These are phyloP conservation scores for Brachypodium distachyon DNA, from an alignment of 202 grass and related monocot genomes.

Conservation along the genomic window DNA sequence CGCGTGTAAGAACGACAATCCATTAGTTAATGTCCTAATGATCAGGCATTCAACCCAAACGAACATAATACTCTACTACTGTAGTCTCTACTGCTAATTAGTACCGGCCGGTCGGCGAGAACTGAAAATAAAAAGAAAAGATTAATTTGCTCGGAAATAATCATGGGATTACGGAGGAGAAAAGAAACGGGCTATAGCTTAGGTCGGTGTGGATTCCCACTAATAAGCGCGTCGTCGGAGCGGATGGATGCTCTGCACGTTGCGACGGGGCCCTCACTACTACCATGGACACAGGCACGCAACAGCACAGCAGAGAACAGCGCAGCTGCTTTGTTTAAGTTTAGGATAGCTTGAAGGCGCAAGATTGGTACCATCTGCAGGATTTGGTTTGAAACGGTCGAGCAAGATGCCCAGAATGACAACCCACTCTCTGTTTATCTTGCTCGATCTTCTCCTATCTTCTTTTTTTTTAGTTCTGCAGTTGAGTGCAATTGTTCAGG, in stretches of 20 bases:
- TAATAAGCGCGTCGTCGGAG: conserved; percentile 21
- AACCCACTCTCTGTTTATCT: neutral
- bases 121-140: neutral
- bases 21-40: neutral
- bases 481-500: neutral
- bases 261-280: conserved; percentile 19
- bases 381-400: neutral
- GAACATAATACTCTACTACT: neutral
- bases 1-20: neutral
- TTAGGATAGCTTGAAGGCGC: neutral
- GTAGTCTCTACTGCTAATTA: neutral
- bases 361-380: neutral
- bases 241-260: conserved; percentile 14
- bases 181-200: too few species aligned
- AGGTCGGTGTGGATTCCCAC: conserved; percentile 20
- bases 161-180: neutral
- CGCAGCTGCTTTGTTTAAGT: neutral
- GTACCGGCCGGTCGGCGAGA: neutral
- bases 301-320: neutral
- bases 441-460: neutral
- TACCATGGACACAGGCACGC: neutral
- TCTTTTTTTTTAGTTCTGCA: too few species aligned
- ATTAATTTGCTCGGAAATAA: neutral
- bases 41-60: neutral
- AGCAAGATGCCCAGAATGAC: neutral